Conservation (phyloP, 495 filamentous ascomycete species). For the Thermochaetoides thermophila region DNA sequence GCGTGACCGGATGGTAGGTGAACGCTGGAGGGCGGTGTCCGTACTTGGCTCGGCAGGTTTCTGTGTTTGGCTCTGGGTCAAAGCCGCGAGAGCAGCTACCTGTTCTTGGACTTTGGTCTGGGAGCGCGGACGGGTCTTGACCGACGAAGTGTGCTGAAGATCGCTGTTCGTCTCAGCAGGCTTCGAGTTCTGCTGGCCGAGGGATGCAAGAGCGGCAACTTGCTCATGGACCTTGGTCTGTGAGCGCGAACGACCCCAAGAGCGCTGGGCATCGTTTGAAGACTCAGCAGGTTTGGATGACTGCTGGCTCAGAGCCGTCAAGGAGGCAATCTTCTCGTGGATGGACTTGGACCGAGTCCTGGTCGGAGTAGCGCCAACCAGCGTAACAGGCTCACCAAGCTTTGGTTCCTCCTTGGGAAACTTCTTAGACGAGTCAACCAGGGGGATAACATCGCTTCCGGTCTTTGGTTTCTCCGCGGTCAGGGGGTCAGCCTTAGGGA, state of each 20-base stretch:
- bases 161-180: too few relatives aligned
- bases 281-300: slow-evolving; percentile 17
- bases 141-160: too few relatives aligned
- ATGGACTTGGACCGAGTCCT: too few relatives aligned
- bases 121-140: slow-evolving; percentile 18
- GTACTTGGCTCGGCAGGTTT: slow-evolving; percentile 15
- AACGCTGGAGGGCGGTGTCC: too few relatives aligned
- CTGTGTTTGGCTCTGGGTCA: slow-evolving; percentile 18
- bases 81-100: slow-evolving; percentile 25
- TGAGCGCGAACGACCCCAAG: slow-evolving; percentile 16
- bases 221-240: slow-evolving; percentile 31
- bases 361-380: slow-evolving; percentile 14
- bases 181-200: slow-evolving; percentile 8
- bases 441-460: slow-evolving; percentile 13
- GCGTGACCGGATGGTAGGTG: too few relatives aligned
- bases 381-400: slow-evolving; percentile 18
- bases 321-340: too few relatives aligned
- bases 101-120: slow-evolving; percentile 31
- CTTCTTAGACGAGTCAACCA: slow-evolving; percentile 22
- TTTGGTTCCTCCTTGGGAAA: slow-evolving; percentile 12
- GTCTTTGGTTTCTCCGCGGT: slow-evolving; percentile 8
- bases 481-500: slow-evolving; percentile 4
- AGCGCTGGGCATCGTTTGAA: slow-evolving; percentile 15
- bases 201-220: slow-evolving; percentile 26
- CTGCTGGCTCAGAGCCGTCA: slow-evolving; percentile 9